Percentiles rank a stretch among this genome's conserved stretches.
These are phyloP conservation scores for Camptophora hylomeconis DNA, from an alignment of 2,329 filamentous ascomycete species.

Conservation along the genomic window DNA sequence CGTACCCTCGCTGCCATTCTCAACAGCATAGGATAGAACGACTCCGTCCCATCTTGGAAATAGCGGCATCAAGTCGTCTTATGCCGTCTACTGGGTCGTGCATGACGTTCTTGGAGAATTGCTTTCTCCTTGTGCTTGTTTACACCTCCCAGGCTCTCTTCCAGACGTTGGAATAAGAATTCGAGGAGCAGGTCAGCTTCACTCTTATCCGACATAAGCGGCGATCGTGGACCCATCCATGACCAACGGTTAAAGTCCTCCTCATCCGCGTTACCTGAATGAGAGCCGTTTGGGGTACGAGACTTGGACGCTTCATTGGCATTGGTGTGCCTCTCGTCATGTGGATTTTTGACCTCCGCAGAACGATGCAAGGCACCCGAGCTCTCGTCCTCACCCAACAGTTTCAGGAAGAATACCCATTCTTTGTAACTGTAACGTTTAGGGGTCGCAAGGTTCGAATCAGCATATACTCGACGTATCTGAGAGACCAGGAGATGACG, in stretches of 20 bases:
- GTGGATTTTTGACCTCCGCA: slow-evolving; percentile 1
- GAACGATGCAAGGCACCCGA: slow-evolving; percentile 23
- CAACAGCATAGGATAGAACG: too few species aligned
- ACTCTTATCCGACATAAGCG: slow-evolving; percentile 27
- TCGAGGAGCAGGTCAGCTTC: slow-evolving; percentile 32
- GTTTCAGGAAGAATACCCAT: slow-evolving; percentile 37
- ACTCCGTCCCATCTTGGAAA: too few species aligned
- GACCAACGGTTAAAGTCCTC: slow-evolving; percentile 22
- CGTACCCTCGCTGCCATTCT: too few species aligned
- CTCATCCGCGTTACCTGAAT: background rate
- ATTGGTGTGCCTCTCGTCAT: slow-evolving; percentile 1
- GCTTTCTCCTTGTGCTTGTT: too few species aligned
- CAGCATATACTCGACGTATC: slow-evolving; percentile 26
- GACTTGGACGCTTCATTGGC: slow-evolving; percentile 2
- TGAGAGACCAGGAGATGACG: slow-evolving; percentile 27
- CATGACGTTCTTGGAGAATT: too few species aligned
- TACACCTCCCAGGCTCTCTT: slow-evolving; percentile 21
- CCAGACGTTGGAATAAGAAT: slow-evolving; percentile 25
- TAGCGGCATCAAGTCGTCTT: too few species aligned
- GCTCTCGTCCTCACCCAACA: slow-evolving; percentile 33
- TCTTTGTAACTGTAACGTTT: slow-evolving; percentile 28
- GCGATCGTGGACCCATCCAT: slow-evolving; percentile 27
- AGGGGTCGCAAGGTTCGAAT: slow-evolving; percentile 20
- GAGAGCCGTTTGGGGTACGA: background rate
- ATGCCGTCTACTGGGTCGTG: too few species aligned